Conservation (phyloP, 257 asterid genomes). For the Gardenia jasminoides region DNA sequence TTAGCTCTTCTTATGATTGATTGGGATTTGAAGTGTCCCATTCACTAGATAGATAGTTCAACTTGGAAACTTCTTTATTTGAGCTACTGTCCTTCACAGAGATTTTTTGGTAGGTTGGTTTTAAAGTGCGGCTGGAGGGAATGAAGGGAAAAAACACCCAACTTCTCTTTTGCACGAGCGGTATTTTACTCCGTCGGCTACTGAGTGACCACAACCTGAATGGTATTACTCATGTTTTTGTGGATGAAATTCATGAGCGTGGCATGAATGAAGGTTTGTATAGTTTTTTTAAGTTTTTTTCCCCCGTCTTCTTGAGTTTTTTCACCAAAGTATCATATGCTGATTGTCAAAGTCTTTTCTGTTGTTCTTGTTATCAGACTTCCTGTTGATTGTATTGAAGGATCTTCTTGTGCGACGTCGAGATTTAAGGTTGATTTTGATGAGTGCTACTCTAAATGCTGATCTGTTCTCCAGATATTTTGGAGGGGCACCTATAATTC, state of each 20-base stretch:
- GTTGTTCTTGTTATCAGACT: slow-evolving; percentile 55
- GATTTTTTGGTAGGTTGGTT: slow-evolving; percentile 76
- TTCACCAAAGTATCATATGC: slow-evolving; percentile 18
- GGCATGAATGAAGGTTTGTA: slow-evolving; percentile 99
- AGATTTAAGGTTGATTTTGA: slow-evolving; percentile 91
- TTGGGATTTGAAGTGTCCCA: slow-evolving; percentile 7
- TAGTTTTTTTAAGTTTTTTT: slow-evolving; percentile 14
- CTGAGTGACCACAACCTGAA: slow-evolving; percentile 86
- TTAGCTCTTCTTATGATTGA: slow-evolving; percentile 2
- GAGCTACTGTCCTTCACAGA: slow-evolving; percentile 35
- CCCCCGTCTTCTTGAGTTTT: slow-evolving; percentile 12
- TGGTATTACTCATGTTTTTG: slow-evolving; percentile 88
- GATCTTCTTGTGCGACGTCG: slow-evolving; percentile 91
- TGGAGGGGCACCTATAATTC: slow-evolving; percentile 89
- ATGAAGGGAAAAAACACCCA: slow-evolving; percentile 92
- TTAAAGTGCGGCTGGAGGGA: slow-evolving; percentile 96
- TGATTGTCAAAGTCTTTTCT: slow-evolving; percentile 34
- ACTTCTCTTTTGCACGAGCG: slow-evolving; percentile 95
- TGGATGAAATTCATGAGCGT: slow-evolving; percentile 98
- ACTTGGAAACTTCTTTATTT: slow-evolving; percentile 29
- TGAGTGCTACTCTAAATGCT: slow-evolving; percentile 99
- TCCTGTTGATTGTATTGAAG: slow-evolving; percentile 90
- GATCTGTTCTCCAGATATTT: slow-evolving; percentile 82
- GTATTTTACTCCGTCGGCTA: slow-evolving; percentile 93
- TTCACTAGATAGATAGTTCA: slow-evolving; percentile 20